Evolutionary conservation across 768 basidiomycete species (phyloP), one percentile per base, ranked within the genome.

Genomic region (Boletellus sp.): DNA sequence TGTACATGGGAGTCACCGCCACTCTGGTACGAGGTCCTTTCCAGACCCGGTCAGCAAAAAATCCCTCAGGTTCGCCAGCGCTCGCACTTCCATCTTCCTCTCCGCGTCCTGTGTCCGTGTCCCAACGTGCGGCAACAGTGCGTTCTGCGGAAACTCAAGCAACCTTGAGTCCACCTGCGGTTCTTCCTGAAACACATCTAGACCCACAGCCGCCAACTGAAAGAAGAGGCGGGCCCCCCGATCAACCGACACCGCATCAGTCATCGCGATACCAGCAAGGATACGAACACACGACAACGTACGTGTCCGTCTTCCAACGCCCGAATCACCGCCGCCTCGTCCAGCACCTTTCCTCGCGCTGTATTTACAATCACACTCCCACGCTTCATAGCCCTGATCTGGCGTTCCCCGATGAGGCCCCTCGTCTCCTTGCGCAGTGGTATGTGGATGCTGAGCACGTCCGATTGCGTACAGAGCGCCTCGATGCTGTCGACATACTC

Each of bases 81-180:
- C 87, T 13, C 88, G 80, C 28, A 90, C 74, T 70, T 93, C 90
- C 90, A 93, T 93, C 64, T 46, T 80, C 91, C 67, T 89, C 84
- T 3, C 84, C 13, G 84, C 77, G 59, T 91, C 87, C 54, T 79
- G 78, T 42, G 81, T 89, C 68, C 85, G 83, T n/a, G 91, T 93
- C 8, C 94, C 94, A 83, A 95, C 84, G 66, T 96, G 94, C 1
- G 94, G 94, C n/a, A 97, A 76, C 7, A 97, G 73, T 24, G 85
- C 86, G 53, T 90, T 84, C 55, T 92, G 82, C 11, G 86, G 83
- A 66, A 90, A 89, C 16, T 79, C 78, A 47, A 94, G 74, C 36
- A 95, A 70, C 23, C 84, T 80, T 3, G 88, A 84, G 59, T 92
- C 86, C 35, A 93, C 81, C 41, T 77, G 66, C 0, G 93, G 92